A percentile compares a stretch with the other conserved stretches of the same genome.
phyloP scores from a whole-genome alignment of 495 filamentous ascomycete genomes.

The Chaetomium cochliodes region DNA sequence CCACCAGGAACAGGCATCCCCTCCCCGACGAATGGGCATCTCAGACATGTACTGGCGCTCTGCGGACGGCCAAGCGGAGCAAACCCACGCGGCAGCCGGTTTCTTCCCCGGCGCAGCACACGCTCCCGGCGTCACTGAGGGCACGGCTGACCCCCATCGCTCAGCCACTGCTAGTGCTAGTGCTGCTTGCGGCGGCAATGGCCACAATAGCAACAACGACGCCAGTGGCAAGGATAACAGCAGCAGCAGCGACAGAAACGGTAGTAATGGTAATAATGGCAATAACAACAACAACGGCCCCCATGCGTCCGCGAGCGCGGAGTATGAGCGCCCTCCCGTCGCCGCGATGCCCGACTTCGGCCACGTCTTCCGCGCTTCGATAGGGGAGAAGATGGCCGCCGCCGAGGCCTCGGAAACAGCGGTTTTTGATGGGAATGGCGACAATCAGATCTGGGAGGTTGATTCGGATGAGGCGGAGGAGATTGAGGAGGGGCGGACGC shows the following conservation, averaged over 20 bases:
- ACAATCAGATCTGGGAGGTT: conserved; percentile 18
- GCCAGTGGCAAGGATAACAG: too few species aligned
- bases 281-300: too few species aligned
- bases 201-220: not conserved
- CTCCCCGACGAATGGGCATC: conserved; percentile 12
- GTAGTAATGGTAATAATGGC: too few species aligned
- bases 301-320: too few species aligned
- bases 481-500: conserved; percentile 12
- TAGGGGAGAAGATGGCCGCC: not conserved
- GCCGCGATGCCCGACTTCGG: too few species aligned
- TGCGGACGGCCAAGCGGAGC: conserved; percentile 6
- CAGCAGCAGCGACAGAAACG: too few species aligned
- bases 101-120: not conserved
- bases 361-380: too few species aligned
- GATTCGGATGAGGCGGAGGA: conserved; percentile 24
- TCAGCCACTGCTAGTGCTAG: not conserved
- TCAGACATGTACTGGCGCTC: conserved; percentile 22
- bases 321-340: too few species aligned
- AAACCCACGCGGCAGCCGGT: conserved; percentile 2
- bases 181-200: not conserved
- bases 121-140: not conserved
- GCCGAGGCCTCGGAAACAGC: not conserved
- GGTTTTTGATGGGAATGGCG: not conserved
- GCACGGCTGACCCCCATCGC: too few species aligned
- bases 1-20: too few species aligned